Evolutionary conservation across 2,329 filamentous ascomycete species (phyloP).

Genomic region (Arthrobotrys conoides): DNA sequence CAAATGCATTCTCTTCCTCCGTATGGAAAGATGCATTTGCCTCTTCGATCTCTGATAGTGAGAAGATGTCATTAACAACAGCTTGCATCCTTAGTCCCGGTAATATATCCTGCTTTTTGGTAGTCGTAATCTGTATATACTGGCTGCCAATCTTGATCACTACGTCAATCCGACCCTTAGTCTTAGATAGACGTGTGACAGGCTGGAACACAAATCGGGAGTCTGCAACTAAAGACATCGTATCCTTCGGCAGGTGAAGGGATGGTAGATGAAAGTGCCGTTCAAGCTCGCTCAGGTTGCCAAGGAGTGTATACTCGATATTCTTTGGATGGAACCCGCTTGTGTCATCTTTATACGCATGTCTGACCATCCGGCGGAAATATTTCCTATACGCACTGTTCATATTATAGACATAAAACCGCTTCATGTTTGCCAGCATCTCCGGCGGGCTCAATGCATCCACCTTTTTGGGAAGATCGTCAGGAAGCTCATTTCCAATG

Average conservation of each 20-base stretch:
- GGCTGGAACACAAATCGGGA: constrained; percentile 77
- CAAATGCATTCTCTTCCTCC: constrained; percentile 78
- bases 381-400: constrained; percentile 79
- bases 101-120: constrained; percentile 78
- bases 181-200: constrained; percentile 77
- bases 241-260: constrained; percentile 78
- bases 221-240: constrained; percentile 77
- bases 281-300: constrained; percentile 77
- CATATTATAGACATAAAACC: constrained; percentile 81
- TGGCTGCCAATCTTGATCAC: constrained; percentile 78
- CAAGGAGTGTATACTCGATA: constrained; percentile 77
- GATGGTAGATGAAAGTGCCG: constrained; percentile 77
- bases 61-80: constrained; percentile 79
- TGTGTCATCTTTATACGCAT: constrained; percentile 74
- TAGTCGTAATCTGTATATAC: constrained; percentile 79
- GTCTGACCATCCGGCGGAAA: constrained; percentile 75
- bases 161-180: constrained; percentile 79
- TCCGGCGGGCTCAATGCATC: constrained; percentile 75
- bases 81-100: constrained; percentile 75
- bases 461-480: constrained; percentile 76
- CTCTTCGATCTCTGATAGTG: constrained; percentile 77
- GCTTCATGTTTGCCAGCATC: constrained; percentile 73
- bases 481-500: constrained; percentile 76
- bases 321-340: constrained; percentile 76
- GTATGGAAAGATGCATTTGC: constrained; percentile 74